A percentile compares a stretch with the other conserved stretches of the same genome.
Evolutionary conservation across 1,139 yeast genomes (phyloP).

Genomic region (Pneumocystis murina): DNA sequence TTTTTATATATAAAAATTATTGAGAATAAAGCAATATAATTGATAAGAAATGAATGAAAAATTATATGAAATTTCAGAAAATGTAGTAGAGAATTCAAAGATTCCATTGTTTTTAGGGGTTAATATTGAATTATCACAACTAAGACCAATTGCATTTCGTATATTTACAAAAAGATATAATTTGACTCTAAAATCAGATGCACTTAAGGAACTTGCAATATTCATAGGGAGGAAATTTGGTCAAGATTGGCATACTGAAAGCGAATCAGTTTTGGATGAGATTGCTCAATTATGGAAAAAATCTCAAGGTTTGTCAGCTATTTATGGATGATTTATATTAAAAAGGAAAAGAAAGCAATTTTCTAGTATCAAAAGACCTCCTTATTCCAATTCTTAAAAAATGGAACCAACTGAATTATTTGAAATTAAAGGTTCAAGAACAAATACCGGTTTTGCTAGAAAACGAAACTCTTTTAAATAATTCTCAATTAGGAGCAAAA

Average conservation of each 20-base stretch:
- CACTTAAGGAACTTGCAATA: constrained; percentile 56
- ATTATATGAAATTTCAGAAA: no score
- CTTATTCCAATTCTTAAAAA: constrained; percentile 10
- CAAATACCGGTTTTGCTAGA: constrained; percentile 1
- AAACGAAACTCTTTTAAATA: not conserved
- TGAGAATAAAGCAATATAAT: no score
- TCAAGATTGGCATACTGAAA: constrained; percentile 63
- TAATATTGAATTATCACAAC: constrained; percentile 58
- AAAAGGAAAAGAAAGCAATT: constrained; percentile 3
- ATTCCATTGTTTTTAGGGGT: constrained; percentile 40
- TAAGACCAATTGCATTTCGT: constrained; percentile 83
- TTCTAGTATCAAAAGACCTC: constrained; percentile 9
- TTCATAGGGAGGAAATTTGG: constrained; percentile 66
- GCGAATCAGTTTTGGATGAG: constrained; percentile 59
- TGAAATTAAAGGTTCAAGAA: constrained; percentile 6
- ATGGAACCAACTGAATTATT: constrained; percentile 5
- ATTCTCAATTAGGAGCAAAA: not conserved
- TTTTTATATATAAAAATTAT: no score
- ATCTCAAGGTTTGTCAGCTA: constrained; percentile 3
- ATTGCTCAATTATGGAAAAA: constrained; percentile 68
- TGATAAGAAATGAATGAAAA: no score
- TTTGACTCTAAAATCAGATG: constrained; percentile 73
- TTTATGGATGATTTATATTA: not conserved
- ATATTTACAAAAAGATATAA: constrained; percentile 85
- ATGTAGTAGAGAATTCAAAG: not conserved